These are phyloP conservation scores for Stephanodiscus minutulus DNA, from an alignment of 108 stramenopile genomes.

Conservation along the genomic window DNA sequence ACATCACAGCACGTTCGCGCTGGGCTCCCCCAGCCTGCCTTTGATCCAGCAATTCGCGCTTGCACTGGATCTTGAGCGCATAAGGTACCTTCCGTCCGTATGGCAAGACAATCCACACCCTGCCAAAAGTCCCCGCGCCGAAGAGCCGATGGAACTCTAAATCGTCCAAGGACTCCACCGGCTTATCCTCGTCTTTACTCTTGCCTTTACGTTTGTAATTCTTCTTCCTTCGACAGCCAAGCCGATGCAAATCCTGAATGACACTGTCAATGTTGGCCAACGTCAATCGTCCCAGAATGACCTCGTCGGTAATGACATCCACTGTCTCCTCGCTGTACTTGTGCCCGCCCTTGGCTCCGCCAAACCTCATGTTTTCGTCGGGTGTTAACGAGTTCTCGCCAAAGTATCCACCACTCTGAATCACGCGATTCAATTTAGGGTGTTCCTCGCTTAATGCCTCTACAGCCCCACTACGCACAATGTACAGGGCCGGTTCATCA, in stretches of 20 bases:
- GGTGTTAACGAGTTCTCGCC: constrained; percentile 48
- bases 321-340: constrained; percentile 42
- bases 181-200: constrained; percentile 22
- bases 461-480: constrained; percentile 38
- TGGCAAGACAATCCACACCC: constrained; percentile 86
- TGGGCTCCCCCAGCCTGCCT: constrained; percentile 92
- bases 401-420: constrained; percentile 38
- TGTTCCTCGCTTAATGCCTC: constrained; percentile 37
- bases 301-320: constrained; percentile 43
- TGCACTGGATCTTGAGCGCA: constrained; percentile 93
- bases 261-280: constrained; percentile 57
- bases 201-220: constrained; percentile 32
- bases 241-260: constrained; percentile 69
- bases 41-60: constrained; percentile 75
- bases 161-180: constrained; percentile 51
- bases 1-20: constrained; percentile 95
- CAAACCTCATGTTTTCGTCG: constrained; percentile 54
- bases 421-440: constrained; percentile 26
- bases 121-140: constrained; percentile 93
- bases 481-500: constrained; percentile 45
- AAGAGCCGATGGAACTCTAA: constrained; percentile 75
- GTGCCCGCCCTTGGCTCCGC: constrained; percentile 47
- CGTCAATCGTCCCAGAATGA: constrained; percentile 31
- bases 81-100: constrained; percentile 62
- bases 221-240: constrained; percentile 56